Percentiles rank a stretch among this genome's conserved stretches.
phyloP scores from a whole-genome alignment of 2,329 filamentous ascomycete genomes.

The Rhynchosporium secalis region DNA sequence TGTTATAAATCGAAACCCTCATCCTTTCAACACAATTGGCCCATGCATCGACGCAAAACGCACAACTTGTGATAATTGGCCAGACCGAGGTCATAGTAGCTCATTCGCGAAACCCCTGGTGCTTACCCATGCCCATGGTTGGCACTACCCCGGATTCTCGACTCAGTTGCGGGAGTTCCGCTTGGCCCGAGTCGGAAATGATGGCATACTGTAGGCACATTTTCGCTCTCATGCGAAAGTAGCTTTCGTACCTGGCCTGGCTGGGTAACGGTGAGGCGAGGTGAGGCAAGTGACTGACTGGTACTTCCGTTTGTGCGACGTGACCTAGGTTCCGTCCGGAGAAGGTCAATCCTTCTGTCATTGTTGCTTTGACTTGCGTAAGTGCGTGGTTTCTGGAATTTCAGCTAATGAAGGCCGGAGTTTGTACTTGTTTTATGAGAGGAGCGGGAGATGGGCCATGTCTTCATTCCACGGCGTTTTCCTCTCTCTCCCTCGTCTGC shows the following conservation, averaged over 20 bases:
- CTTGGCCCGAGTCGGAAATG: conserved; percentile 3
- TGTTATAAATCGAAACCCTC: conserved; percentile 14
- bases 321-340: conserved; percentile 29
- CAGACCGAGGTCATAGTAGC: neutral
- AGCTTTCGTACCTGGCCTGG: neutral
- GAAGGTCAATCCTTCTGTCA: conserved; percentile 30
- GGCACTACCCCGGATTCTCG: conserved; percentile 18
- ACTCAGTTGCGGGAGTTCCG: conserved; percentile 1
- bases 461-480: neutral
- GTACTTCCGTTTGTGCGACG: conserved; percentile 8
- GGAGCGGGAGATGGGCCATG: neutral
- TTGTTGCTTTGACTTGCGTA: conserved; percentile 12
- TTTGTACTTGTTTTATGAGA: neutral
- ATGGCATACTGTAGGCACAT: conserved; percentile 2
- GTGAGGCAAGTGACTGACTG: neutral
- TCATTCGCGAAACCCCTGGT: neutral
- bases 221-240: neutral
- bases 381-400: neutral
- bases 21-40: conserved; percentile 1
- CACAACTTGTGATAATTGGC: neutral
- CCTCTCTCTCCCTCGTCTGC: neutral
- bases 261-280: no score
- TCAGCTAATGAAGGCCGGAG: neutral
- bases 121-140: neutral
- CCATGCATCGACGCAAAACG: neutral